These are phyloP conservation scores for Glarea lozoyensis DNA, from an alignment of 495 filamentous ascomycete species.

Conservation along the genomic window DNA sequence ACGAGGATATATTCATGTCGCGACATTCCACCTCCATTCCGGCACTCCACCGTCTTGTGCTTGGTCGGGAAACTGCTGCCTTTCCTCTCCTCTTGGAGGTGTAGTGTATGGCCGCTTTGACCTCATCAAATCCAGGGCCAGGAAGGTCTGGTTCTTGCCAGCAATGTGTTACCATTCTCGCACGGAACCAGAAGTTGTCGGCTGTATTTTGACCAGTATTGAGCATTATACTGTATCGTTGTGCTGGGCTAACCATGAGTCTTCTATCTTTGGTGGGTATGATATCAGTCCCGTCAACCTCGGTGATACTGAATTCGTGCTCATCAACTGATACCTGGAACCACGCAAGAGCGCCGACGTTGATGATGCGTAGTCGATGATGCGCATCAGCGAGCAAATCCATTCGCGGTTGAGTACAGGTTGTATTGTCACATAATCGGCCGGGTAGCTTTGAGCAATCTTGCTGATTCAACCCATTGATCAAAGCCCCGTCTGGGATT, in stretches of 20 bases:
- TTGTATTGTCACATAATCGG: slow-evolving; percentile 37
- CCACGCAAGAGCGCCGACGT: slow-evolving; percentile 51
- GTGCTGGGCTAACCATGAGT: slow-evolving; percentile 50
- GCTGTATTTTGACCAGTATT: slow-evolving; percentile 45
- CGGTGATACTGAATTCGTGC: slow-evolving; percentile 46
- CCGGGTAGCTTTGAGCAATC: slow-evolving; percentile 38
- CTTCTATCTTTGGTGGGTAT: slow-evolving; percentile 42
- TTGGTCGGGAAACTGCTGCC: slow-evolving; percentile 18
- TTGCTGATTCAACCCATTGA: slow-evolving; percentile 50
- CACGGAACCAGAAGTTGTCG: slow-evolving; percentile 52
- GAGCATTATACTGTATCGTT: slow-evolving; percentile 58
- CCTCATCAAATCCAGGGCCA: slow-evolving; percentile 37
- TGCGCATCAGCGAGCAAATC: slow-evolving; percentile 39
- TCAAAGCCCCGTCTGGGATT: slow-evolving; percentile 51
- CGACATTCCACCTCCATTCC: slow-evolving; percentile 31
- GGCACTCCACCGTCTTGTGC: slow-evolving; percentile 28
- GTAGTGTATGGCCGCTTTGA: slow-evolving; percentile 45
- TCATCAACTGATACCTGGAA: slow-evolving; percentile 44
- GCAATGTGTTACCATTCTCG: slow-evolving; percentile 46
- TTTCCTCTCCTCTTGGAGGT: slow-evolving; percentile 25
- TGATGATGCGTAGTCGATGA: slow-evolving; percentile 64
- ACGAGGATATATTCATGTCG: slow-evolving; percentile 33
- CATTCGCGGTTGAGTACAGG: slow-evolving; percentile 32
- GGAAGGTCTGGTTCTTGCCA: slow-evolving; percentile 37
- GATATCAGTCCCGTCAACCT: slow-evolving; percentile 65